Base-by-base conservation (phyloP, 352 stramenopile species). In the Globisporangium parvum region DNA sequence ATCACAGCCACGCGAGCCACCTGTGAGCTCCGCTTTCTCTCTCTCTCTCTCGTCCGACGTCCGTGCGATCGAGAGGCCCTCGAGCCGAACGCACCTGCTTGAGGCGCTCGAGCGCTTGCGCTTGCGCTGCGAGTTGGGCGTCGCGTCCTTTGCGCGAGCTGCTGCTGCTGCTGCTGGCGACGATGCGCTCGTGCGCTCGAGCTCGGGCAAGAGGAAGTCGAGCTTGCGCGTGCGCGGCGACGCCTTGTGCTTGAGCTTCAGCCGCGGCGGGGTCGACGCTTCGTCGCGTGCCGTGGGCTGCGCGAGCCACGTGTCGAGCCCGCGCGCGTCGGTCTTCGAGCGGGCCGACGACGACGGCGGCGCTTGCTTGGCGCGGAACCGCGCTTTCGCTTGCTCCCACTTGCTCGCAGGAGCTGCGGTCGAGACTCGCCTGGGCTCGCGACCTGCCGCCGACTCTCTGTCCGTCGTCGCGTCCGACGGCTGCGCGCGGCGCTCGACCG, bases 321-420 rank as follows among this genome's bases (percentile, higher is more conserved):
- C 44, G 47, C 51, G 56, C 42, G 9, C 50, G 17, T 41, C 48
- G 33, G 35, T 64, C 28, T 70, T 68, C 47, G 35, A 52, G 18
- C 47, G 24, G 4, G 46, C 24, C 51, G 40, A 18, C 37, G 45
- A 45, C 47, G 15, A 21, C 39, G 8, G 15, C 18, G 39, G 39
- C 39, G 39, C 5, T 3, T 62, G 63, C 28, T 54, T 63, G 24
- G 57, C 44, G 45, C 60, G 50, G 51, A 53, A 75, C 12, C 66
- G 39, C 28, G 60, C 35, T 0, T 55, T 57, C 17, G 65, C 49
- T 47, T 66, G 40, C 10, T 49, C 47, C 69, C 67, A 73, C 15
- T 55, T 64, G 33, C 23, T 26, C 47, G 17, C 26, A 48, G 14
- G 2, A 23, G 21, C 20, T n/a, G n/a, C n/a, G n/a, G n/a, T n/a